Evolutionary conservation across 1,139 yeast species (phyloP).

Genomic region (Petasospora rhodanensis): DNA sequence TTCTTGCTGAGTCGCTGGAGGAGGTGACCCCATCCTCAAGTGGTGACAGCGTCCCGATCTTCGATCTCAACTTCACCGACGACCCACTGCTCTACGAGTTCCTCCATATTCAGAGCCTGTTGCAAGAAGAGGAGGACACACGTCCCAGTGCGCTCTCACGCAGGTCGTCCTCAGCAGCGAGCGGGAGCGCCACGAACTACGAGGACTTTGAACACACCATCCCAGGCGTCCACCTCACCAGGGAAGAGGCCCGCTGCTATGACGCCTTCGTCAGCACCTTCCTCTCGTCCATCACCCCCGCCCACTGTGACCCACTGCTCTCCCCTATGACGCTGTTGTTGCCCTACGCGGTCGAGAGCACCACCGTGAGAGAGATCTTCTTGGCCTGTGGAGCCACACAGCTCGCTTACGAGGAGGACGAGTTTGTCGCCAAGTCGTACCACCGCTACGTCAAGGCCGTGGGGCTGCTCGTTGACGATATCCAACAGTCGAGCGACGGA

Average conservation of each 20-base stretch:
- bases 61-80: conserved; percentile 7
- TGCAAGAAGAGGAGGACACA: conserved; percentile 6
- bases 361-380: conserved; percentile 26
- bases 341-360: conserved; percentile 21
- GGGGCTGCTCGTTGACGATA: conserved; percentile 16
- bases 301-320: conserved; percentile 23
- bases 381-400: conserved; percentile 31
- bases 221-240: conserved; percentile 18
- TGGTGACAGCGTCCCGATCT: no score
- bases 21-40: no score
- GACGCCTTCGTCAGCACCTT: conserved; percentile 26
- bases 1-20: no score
- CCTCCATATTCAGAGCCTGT: conserved; percentile 16
- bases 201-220: conserved; percentile 12
- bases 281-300: conserved; percentile 27
- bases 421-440: conserved; percentile 21
- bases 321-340: conserved; percentile 25
- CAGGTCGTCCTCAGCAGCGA: conserved; percentile 2
- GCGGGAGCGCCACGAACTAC: conserved; percentile 1
- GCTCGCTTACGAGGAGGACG: conserved; percentile 22
- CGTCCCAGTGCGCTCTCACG: no score
- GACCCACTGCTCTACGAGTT: conserved; percentile 20
- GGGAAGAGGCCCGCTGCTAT: conserved; percentile 23
- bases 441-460: conserved; percentile 26
- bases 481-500: conserved; percentile 16